Percentiles rank a stretch among this genome's conserved stretches.
These are phyloP conservation scores for Pseudogymnoascus sp. DNA, from an alignment of 2,329 filamentous ascomycete species.

Conservation along the genomic window DNA sequence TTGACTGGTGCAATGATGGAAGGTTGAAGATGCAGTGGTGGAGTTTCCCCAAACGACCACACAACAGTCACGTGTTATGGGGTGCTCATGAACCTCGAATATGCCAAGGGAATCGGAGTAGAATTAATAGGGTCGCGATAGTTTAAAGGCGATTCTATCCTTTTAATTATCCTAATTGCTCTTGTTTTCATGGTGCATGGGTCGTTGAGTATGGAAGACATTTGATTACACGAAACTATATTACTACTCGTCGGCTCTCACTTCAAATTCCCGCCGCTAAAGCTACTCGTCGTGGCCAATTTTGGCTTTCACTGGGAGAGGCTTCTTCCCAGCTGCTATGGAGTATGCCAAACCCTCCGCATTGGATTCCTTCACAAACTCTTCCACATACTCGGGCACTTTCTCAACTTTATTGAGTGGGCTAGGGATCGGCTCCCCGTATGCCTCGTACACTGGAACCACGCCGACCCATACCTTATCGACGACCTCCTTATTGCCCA, in stretches of 20 bases:
- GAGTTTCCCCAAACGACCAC: background rate
- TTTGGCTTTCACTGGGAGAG: background rate
- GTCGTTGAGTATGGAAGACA: background rate
- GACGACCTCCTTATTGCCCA: conserved; percentile 37
- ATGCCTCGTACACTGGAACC: conserved; percentile 53
- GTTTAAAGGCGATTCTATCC: background rate
- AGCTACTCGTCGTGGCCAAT: background rate
- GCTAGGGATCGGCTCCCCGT: conserved; percentile 38
- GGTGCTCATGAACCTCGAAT: conserved; percentile 2
- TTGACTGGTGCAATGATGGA: too few relatives aligned
- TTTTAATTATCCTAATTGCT: background rate
- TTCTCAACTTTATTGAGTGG: conserved; percentile 19
- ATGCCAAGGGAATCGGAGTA: background rate
- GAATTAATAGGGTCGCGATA: too few relatives aligned
- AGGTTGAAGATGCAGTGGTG: background rate
- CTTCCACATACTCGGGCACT: conserved; percentile 49
- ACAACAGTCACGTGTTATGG: background rate
- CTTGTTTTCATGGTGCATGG: background rate
- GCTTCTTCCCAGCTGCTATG: background rate
- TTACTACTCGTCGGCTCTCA: background rate
- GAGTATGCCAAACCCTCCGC: conserved; percentile 26
- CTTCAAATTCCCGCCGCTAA: background rate
- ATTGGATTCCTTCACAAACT: conserved; percentile 44
- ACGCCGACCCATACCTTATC: conserved; percentile 48
- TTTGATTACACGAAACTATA: background rate